A percentile compares a stretch with the other conserved stretches of the same genome.
Evolutionary conservation across 495 filamentous ascomycete genomes (phyloP).

Genomic region (Aspergillus asperescens): DNA sequence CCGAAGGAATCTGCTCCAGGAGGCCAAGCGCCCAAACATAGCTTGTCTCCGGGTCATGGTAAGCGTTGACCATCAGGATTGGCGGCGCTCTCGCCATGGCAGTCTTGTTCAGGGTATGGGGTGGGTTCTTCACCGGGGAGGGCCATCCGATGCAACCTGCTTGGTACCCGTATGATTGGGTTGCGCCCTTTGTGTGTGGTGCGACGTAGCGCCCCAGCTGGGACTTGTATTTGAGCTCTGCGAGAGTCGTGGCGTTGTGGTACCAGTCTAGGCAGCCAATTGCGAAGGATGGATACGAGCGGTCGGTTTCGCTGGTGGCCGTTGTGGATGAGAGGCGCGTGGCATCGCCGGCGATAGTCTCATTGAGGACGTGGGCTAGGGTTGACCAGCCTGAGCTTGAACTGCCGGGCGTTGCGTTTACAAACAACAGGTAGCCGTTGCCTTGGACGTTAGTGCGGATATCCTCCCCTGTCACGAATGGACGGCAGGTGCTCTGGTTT

Average conservation of each 20-base stretch:
- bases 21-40: conserved; percentile 34
- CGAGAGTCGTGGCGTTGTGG: conserved; percentile 16
- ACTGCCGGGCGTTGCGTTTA: conserved; percentile 4
- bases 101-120: neutral
- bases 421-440: conserved; percentile 4
- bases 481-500: conserved; percentile 13
- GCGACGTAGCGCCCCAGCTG: conserved; percentile 14
- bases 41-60: conserved; percentile 33
- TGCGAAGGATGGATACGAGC: conserved; percentile 21
- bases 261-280: conserved; percentile 35
- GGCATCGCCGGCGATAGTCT: conserved; percentile 27
- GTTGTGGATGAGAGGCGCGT: conserved; percentile 21
- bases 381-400: conserved; percentile 16
- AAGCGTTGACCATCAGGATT: conserved; percentile 31
- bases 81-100: neutral
- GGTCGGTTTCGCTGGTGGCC: conserved; percentile 19
- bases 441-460: conserved; percentile 3
- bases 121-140: conserved; percentile 26
- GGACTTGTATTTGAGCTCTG: conserved; percentile 22
- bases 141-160: conserved; percentile 36
- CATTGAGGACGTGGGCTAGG: conserved; percentile 18
- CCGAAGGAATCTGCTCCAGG: conserved; percentile 17
- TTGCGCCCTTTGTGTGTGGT: conserved; percentile 23
- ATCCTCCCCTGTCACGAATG: conserved; percentile 17
- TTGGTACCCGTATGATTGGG: conserved; percentile 22